A percentile compares a stretch with the other conserved stretches of the same genome.
These are phyloP conservation scores for Talaromyces adpressus DNA, from an alignment of 495 filamentous ascomycete species.

Conservation along the genomic window DNA sequence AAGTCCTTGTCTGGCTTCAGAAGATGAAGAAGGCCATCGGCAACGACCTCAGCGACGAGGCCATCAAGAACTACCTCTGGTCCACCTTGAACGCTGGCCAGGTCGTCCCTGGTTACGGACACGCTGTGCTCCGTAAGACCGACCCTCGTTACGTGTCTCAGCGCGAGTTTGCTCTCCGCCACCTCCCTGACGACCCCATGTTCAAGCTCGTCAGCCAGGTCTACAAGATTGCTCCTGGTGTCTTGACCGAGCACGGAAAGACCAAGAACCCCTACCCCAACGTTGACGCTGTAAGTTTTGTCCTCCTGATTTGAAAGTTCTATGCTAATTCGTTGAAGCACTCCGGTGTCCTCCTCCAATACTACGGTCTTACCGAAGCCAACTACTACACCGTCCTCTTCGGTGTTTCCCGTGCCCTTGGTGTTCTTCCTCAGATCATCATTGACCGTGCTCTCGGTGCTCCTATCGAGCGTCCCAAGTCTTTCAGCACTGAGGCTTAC, in stretches of 20 bases:
- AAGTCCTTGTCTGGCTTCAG: conserved; percentile 96
- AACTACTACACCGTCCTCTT: conserved; percentile 99
- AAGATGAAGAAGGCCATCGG: conserved; percentile 97
- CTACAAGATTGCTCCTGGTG: conserved; percentile 97
- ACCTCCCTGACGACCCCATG: conserved; percentile 94
- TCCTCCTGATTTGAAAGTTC: conserved; percentile 31
- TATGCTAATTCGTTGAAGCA: conserved; percentile 41
- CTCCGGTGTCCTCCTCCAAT: conserved; percentile 97
- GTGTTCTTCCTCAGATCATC: conserved; percentile 97
- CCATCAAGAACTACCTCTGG: conserved; percentile 98
- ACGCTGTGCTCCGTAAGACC: conserved; percentile 98
- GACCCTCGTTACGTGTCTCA: conserved; percentile 97
- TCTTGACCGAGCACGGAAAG: conserved; percentile 98
- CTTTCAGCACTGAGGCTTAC: conserved; percentile 93
- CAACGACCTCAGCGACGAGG: conserved; percentile 88
- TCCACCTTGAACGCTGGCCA: conserved; percentile 88
- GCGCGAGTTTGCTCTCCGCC: conserved; percentile 87
- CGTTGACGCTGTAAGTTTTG: conserved; percentile 54
- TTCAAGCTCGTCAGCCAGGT: conserved; percentile 99
- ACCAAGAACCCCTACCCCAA: conserved; percentile 87
- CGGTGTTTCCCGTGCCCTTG: conserved; percentile 94
- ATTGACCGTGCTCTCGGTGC: conserved; percentile 93
- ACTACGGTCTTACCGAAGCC: conserved; percentile 97
- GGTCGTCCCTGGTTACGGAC: conserved; percentile 96
- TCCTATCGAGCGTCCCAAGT: conserved; percentile 74